phyloP scores from a whole-genome alignment of 2,329 filamentous ascomycete genomes.

The Cadophora sp. region DNA sequence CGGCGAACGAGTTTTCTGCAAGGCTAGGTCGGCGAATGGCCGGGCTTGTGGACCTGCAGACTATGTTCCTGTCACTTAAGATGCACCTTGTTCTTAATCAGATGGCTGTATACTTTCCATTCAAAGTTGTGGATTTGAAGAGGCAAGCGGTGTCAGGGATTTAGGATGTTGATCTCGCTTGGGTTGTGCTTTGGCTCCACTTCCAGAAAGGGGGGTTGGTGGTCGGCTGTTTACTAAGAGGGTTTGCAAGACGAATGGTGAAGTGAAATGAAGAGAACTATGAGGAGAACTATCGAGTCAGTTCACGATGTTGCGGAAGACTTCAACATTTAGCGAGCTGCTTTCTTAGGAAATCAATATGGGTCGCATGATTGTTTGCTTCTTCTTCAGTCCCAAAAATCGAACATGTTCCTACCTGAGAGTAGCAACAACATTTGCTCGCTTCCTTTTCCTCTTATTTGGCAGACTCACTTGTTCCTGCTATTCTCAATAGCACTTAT shows the following conservation, averaged over 20 bases:
- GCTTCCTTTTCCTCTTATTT: too few species aligned
- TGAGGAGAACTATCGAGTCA: not conserved
- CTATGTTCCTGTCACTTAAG: not conserved
- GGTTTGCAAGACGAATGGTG: not conserved
- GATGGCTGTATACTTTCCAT: not conserved
- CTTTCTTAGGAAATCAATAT: too few species aligned
- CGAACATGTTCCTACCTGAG: too few species aligned
- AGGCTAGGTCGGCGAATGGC: not conserved
- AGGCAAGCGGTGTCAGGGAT: not conserved
- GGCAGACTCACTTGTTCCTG: too few species aligned
- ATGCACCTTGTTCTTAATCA: not conserved
- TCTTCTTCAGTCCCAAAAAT: too few species aligned
- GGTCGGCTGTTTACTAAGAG: not conserved
- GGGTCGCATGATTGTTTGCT: too few species aligned
- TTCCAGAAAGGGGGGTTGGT: not conserved
- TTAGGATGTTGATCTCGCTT: constrained; percentile 1
- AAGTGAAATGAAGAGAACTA: not conserved
- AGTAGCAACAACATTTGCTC: too few species aligned
- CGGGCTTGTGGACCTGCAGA: not conserved
- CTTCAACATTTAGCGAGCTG: not conserved
- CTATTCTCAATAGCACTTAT: too few species aligned
- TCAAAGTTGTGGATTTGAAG: not conserved
- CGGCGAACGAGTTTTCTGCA: not conserved
- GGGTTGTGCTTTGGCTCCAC: not conserved
- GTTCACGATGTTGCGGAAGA: not conserved